These are phyloP conservation scores for Cercospora sp. DNA, from an alignment of 2,329 filamentous ascomycete genomes.

Conservation along the genomic window DNA sequence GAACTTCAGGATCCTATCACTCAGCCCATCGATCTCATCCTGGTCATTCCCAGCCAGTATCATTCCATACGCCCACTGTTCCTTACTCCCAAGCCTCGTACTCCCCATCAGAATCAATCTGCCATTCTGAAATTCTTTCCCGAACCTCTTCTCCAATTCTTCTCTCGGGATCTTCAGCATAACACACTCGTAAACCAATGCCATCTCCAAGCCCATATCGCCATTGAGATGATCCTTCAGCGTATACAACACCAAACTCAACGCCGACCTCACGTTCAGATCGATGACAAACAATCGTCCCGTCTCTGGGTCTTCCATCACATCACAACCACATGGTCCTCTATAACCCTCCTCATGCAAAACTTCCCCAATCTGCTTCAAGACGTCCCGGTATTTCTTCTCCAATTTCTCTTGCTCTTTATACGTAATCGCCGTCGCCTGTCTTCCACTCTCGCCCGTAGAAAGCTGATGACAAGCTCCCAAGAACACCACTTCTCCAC, in stretches of 20 bases:
- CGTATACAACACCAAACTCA: not conserved
- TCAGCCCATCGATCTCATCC: not conserved
- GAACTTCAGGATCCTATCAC: not conserved
- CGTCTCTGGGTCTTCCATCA: not conserved
- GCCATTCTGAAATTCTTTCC: not conserved
- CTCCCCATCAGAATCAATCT: not conserved
- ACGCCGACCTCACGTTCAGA: not conserved
- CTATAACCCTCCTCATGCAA: not conserved
- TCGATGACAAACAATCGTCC: not conserved
- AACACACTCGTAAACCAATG: not conserved
- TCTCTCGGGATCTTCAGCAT: not conserved
- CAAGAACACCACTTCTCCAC: not conserved
- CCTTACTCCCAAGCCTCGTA: not conserved
- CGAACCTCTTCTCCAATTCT: not conserved
- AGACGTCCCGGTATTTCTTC: not conserved
- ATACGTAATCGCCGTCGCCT: not conserved
- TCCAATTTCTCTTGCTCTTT: not conserved
- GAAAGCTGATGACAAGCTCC: conserved; percentile 1
- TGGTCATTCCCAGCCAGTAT: not conserved
- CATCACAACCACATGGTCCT: not conserved
- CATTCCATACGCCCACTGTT: not conserved
- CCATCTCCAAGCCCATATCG: not conserved
- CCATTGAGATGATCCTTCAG: not conserved
- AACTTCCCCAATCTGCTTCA: not conserved
- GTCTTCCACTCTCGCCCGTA: not conserved